Evolutionary conservation across 2,329 filamentous ascomycete genomes (phyloP).

Genomic region (Nemania serpens): DNA sequence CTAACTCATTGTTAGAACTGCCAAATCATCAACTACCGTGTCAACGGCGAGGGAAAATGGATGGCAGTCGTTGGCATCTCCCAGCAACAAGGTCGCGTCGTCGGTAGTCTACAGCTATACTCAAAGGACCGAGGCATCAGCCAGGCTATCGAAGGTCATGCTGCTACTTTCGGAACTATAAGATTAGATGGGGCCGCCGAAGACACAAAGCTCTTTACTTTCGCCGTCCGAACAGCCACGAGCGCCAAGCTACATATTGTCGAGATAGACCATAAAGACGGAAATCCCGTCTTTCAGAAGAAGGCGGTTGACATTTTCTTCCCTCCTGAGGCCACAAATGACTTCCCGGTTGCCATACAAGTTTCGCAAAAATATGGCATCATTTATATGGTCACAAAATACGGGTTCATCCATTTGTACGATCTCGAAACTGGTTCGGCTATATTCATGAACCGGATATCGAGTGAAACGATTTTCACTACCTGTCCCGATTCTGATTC

Average conservation of each 20-base stretch:
- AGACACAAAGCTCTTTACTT: constrained; percentile 95
- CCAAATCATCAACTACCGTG: constrained; percentile 99
- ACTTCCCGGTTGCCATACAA: constrained; percentile 98
- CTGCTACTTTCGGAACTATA: constrained; percentile 89
- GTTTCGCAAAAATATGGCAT: constrained; percentile 96
- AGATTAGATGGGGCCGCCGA: constrained; percentile 85
- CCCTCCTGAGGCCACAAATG: constrained; percentile 90
- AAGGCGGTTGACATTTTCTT: constrained; percentile 98
- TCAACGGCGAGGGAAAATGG: constrained; percentile 96
- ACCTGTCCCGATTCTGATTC: constrained; percentile 84
- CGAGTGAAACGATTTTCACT: constrained; percentile 98
- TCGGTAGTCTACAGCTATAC: constrained; percentile 96
- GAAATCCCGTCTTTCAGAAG: constrained; percentile 89
- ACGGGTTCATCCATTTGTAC: constrained; percentile 98
- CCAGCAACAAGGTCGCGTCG: constrained; percentile 88
- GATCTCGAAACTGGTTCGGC: constrained; percentile 94
- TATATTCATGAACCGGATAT: constrained; percentile 99
- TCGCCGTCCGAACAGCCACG: constrained; percentile 86
- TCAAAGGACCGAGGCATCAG: constrained; percentile 95
- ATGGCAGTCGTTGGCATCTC: constrained; percentile 97
- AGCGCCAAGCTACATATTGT: constrained; percentile 97
- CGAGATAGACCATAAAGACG: constrained; percentile 90
- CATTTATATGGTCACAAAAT: constrained; percentile 97
- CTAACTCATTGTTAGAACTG: constrained; percentile 65
- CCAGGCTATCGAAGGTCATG: constrained; percentile 96